Base-by-base conservation (phyloP, 345 rosid genomes). In the thale cress (Arabidopsis thaliana) region DNA sequence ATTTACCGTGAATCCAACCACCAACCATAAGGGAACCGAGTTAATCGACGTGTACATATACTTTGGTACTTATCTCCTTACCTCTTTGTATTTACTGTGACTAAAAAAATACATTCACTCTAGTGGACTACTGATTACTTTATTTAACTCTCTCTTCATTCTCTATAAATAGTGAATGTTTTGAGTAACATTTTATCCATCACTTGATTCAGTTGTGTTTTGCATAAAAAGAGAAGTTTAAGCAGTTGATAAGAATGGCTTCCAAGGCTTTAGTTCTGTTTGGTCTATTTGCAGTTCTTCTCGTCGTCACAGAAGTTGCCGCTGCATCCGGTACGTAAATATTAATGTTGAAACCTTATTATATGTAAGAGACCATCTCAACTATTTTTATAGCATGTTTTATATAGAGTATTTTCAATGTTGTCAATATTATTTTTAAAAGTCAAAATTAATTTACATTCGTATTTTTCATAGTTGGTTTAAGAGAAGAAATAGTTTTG, bases 221-320 rank as follows among this genome's bases (percentile, higher is more conserved):
- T 12, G 1, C 23, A 49, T 25, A 51, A 8, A 51, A 46, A 52
- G 40, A 52, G 37, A 4, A n/a, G 16, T 46, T 6, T 40, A 69
- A 53, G 8, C 11, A 56, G 32, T n/a, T 53, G 0, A 3, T 28
- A 51, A 28, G 16, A 45, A 74, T 74, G 77, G 64, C 25, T 73
- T 65, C 77, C 40, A 73, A 73, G 25, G 28, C 57, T 64, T 44
- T 73, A 38, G 6, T 65, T 73, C 22, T 73, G 28, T 62, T 62
- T 12, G 62, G 53, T 61, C 36, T 51, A 8, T 61, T 64, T 34
- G 70, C 63, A 13, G 24, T 67, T 67, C 76, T 72, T 49, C 46
- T 63, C 7, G 55, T 73, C 30, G 55, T 52, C 42, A 62, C 76
- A 6, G 76, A 72, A 63, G 11, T 72, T 7, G 65, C 57, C 22